phyloP scores from a whole-genome alignment of 164 flowering plant species.

The Chimonanthus salicifolius region DNA sequence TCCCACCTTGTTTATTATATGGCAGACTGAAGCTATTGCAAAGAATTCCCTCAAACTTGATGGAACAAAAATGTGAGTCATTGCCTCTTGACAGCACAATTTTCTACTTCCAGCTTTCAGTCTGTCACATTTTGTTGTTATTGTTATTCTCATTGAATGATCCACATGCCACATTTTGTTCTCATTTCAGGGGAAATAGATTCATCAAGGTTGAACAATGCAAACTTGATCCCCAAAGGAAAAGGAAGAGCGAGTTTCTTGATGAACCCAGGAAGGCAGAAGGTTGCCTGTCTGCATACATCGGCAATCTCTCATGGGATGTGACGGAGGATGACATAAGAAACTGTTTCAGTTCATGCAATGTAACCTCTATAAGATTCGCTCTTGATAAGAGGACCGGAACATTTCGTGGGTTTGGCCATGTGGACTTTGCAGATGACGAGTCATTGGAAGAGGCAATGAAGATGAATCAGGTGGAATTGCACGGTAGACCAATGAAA shows the following conservation, averaged over 20 bases:
- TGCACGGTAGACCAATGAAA: slow-evolving; percentile 7
- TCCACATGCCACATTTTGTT: no score
- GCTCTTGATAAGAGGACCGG: slow-evolving; percentile 10
- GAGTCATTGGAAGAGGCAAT: slow-evolving; percentile 11
- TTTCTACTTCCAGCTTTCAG: neutral
- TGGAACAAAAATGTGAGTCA: slow-evolving; percentile 12
- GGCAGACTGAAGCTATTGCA: slow-evolving; percentile 12
- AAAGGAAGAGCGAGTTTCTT: slow-evolving; percentile 11
- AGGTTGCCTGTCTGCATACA: slow-evolving; percentile 13
- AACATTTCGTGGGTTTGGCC: slow-evolving; percentile 12
- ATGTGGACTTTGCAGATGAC: slow-evolving; percentile 17
- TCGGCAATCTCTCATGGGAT: slow-evolving; percentile 17
- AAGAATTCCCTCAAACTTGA: slow-evolving; percentile 6
- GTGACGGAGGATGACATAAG: slow-evolving; percentile 10
- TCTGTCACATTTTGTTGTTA: neutral
- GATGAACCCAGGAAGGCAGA: slow-evolving; percentile 12
- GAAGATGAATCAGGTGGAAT: slow-evolving; percentile 26
- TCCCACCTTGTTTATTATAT: neutral
- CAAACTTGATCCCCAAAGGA: slow-evolving; percentile 9
- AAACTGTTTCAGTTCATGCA: neutral
- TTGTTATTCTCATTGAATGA: neutral
- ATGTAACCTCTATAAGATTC: slow-evolving; percentile 14
- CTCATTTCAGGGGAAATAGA: slow-evolving; percentile 6
- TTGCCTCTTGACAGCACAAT: neutral
- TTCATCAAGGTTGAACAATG: slow-evolving; percentile 9